phyloP scores from a whole-genome alignment of 495 filamentous ascomycete species.

The Aspergillus asperescens region DNA sequence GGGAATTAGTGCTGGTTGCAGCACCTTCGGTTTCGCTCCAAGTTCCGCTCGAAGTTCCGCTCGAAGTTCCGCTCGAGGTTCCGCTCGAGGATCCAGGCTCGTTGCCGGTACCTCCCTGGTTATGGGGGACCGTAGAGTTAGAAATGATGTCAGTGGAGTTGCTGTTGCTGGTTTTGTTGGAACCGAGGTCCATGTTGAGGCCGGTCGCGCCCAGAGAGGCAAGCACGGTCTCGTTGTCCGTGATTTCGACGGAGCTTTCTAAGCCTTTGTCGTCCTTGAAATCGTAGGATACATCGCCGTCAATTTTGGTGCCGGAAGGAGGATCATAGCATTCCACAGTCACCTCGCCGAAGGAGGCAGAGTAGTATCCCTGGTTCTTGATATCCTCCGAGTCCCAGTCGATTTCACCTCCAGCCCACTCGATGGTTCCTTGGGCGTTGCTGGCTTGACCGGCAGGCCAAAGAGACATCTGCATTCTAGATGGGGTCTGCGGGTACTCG shows the following conservation, averaged over 20 bases:
- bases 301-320: constrained; percentile 54
- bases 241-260: constrained; percentile 70
- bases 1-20: constrained; percentile 7
- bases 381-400: constrained; percentile 82
- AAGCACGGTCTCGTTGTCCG: constrained; percentile 70
- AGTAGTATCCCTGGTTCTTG: constrained; percentile 82
- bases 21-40: constrained; percentile 6
- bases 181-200: constrained; percentile 54
- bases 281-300: constrained; percentile 63
- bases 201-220: constrained; percentile 75
- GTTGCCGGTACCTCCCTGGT: constrained; percentile 30
- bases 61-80: too few species aligned
- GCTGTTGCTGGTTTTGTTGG: constrained; percentile 23
- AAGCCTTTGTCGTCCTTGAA: constrained; percentile 61
- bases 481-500: constrained; percentile 85
- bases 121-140: constrained; percentile 34
- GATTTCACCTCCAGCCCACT: constrained; percentile 87
- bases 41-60: too few species aligned
- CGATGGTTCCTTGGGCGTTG: constrained; percentile 79
- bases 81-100: constrained; percentile 22
- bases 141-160: constrained; percentile 18
- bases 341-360: constrained; percentile 71
- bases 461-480: constrained; percentile 90
- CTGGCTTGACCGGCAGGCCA: constrained; percentile 84
- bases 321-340: constrained; percentile 79